Evolutionary conservation across 176 grass and related monocot genomes (phyloP), one percentile per base, ranked within the genome.

Genomic region (Avena insularis): DNA sequence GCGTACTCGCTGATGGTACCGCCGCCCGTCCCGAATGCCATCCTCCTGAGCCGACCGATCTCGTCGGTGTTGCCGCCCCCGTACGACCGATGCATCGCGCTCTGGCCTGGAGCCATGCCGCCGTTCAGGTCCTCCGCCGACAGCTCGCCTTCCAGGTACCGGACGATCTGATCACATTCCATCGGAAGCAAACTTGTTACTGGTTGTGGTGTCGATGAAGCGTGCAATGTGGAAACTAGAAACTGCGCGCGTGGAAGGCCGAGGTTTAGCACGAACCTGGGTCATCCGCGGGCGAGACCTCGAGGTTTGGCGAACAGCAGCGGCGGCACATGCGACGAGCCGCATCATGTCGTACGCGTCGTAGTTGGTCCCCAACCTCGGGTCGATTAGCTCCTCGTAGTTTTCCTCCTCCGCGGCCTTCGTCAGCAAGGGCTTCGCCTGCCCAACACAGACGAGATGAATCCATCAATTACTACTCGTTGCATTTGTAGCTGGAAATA

Each of bases 141-240:
- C 50, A 98, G 84, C 83, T 98, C 92, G 87, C 96, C 96, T 87
- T 98, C 92, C 79, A 98, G 84, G 85, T 88, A 94, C 40, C 92
- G 82, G 29, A 91, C 92, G 69, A 98, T 94, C 96, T 98, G 85
- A 23, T 27, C 63, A 71, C 29, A 75, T 36, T 53, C 7, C 10
- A 67, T 67, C 6, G 12, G 64, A 67, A 67, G 6, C 13, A 67
- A 67, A 15, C 49, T 33, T 55, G 74, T 56, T 35, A 77, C 23
- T 29, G 45, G 49, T 6, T 9, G 68, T 45, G 17, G 36, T 5
- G 17, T 20, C 65, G 33, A 68, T 19, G 8, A 17, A 54, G 23
- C 29, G 16, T n/a, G 9, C 9, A 0, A 16, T 11, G 6, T 21
- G 43, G n/a, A 47, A 80, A 80, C 78, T 14, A 8, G 36, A 80